Conservation (phyloP, 2,329 filamentous ascomycete species). For the Dryadomyces quercivorus region DNA sequence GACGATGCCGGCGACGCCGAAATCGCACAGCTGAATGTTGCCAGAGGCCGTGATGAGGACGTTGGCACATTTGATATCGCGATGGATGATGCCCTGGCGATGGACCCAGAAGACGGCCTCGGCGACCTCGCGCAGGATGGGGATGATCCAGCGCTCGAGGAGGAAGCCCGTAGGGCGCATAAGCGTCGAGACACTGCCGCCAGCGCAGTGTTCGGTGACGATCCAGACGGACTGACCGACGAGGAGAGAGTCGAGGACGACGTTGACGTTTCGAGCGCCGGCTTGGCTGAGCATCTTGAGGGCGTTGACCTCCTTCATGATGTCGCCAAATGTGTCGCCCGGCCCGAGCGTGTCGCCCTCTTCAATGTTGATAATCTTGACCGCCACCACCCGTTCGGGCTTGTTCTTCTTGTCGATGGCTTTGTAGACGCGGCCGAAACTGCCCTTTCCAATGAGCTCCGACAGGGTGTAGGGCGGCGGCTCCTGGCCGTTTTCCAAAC, state of each 20-base stretch:
- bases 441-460: constrained; percentile 57
- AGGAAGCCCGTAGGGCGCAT: constrained; percentile 58
- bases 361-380: constrained; percentile 78
- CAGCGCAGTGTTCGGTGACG: constrained; percentile 75
- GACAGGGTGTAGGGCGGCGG: constrained; percentile 48
- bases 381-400: constrained; percentile 41
- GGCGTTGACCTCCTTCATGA: constrained; percentile 56
- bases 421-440: constrained; percentile 58
- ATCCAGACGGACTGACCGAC: constrained; percentile 78
- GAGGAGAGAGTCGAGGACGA: constrained; percentile 66
- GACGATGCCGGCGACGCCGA: constrained; percentile 69
- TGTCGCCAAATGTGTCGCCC: constrained; percentile 56
- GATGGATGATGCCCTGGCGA: constrained; percentile 55
- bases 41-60: constrained; percentile 68
- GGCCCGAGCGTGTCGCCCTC: constrained; percentile 58
- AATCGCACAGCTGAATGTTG: constrained; percentile 70
- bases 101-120: constrained; percentile 58
- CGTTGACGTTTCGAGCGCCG: constrained; percentile 68
- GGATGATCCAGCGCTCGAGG: constrained; percentile 39
- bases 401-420: constrained; percentile 22
- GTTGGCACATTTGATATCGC: constrained; percentile 67
- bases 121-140: constrained; percentile 53
- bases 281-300: constrained; percentile 62
- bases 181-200: constrained; percentile 65
- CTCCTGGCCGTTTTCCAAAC: constrained; percentile 40